Evolutionary conservation across 257 asterid genomes (phyloP).

Genomic region (Verbascum thapsus): DNA sequence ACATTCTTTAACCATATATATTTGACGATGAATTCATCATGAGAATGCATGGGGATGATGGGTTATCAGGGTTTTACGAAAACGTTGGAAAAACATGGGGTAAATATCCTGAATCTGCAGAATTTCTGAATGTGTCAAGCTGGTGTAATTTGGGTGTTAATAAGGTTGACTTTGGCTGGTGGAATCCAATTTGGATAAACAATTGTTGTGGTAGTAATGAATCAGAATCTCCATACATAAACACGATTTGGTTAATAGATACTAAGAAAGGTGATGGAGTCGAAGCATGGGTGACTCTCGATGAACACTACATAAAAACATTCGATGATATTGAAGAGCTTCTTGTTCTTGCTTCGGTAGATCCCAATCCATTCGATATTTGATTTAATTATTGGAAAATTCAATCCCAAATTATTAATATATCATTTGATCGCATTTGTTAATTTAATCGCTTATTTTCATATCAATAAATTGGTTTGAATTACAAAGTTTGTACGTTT

Average conservation of each 20-base stretch:
- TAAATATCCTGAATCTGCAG: background rate
- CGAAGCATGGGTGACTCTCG: constrained; percentile 37
- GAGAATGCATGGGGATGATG: constrained; percentile 17
- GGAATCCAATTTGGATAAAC: constrained; percentile 25
- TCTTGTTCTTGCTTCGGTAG: too few relatives aligned
- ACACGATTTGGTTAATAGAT: constrained; percentile 32
- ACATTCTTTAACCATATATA: background rate
- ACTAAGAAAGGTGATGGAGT: constrained; percentile 30
- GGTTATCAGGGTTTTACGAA: constrained; percentile 11
- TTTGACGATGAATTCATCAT: constrained; percentile 22
- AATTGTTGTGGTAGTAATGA: background rate
- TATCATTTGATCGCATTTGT: too few relatives aligned
- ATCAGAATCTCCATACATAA: background rate
- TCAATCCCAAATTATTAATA: too few relatives aligned
- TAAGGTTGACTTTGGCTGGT: constrained; percentile 33
- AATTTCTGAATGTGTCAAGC: constrained; percentile 9
- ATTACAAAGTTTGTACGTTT: too few relatives aligned
- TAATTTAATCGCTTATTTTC: too few relatives aligned
- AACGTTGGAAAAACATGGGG: background rate
- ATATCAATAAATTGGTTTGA: too few relatives aligned
- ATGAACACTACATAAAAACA: constrained; percentile 12
- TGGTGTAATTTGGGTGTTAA: constrained; percentile 27
- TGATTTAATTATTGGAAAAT: too few relatives aligned
- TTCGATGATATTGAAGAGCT: too few relatives aligned
- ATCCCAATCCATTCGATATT: constrained; percentile 11